Base-by-base conservation (phyloP, 2,329 filamentous ascomycete genomes). In the Ramichloridium luteum region DNA sequence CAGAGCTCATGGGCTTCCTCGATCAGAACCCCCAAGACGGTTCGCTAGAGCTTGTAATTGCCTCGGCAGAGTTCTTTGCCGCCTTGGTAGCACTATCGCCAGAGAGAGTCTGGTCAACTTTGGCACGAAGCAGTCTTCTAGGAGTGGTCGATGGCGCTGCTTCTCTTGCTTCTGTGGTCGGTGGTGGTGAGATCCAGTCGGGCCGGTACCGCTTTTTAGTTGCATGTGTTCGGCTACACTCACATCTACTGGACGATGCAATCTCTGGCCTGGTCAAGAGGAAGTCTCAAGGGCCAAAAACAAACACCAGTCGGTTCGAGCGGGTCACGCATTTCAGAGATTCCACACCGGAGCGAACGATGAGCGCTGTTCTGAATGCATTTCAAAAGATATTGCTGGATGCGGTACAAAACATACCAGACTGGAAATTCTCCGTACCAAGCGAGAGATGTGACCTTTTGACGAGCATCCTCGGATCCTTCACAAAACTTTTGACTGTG, bases 51-150 rank as follows among this genome's bases (percentile, higher is more conserved):
- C 65, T 92, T 16, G 66, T 77, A 2, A 68, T 86, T 28, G 74
- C 80, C 14, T 93, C 84, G 51, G 59, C 86, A 13, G 77, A 84
- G 32, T 94, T 96, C 48, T 62, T 93, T 22, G 71, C 80, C 44
- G 74, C 78, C 3, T 61, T 92, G 12, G 57, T 90, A 15, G 66
- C 69, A 6, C 46, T 80, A n/a, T 73, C 79, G 31, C 88, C 90
- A 1, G 80, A 80, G 35, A 70, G 86, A 37, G 76, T 93, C 4
- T 96, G 90, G 86, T 85, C 88, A 3, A 82, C 88, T 53, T 69
- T 98, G 47, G 74, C 78, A 3, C 75, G 83, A 35, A 92, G 83
- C 53, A 74, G 77, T 40, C 63, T 98, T 12, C 65, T 98, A 27
- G 80, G 80, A 44, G 72, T 76, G 4, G 77, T 84, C 43, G 77